phyloP scores from a whole-genome alignment of 768 basidiomycete genomes.

The Hortiboletus flavorubellus region DNA sequence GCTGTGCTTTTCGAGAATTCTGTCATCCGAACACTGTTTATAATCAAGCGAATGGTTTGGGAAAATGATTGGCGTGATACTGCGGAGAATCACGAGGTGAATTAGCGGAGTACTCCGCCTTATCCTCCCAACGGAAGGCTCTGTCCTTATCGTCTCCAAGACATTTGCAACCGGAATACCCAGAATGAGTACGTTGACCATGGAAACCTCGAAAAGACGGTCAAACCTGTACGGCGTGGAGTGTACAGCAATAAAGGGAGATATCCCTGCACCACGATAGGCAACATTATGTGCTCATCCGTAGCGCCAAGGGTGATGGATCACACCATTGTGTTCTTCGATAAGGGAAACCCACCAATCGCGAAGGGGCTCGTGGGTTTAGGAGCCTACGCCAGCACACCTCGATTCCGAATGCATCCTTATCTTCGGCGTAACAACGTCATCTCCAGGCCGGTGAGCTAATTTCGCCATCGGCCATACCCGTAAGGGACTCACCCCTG shows the following conservation, averaged over 20 bases:
- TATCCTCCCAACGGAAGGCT: slow-evolving; percentile 21
- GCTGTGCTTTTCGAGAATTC: slow-evolving; percentile 7
- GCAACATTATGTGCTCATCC: background rate
- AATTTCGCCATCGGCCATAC: slow-evolving; percentile 21
- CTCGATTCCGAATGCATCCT: slow-evolving; percentile 17
- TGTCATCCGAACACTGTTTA: slow-evolving; percentile 1
- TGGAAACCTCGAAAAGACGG: background rate
- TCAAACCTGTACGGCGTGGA: background rate
- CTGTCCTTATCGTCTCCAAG: slow-evolving; percentile 22
- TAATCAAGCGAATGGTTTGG: background rate
- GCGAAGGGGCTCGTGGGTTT: slow-evolving; percentile 18
- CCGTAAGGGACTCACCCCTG: background rate
- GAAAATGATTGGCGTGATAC: slow-evolving; percentile 12
- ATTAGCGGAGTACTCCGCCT: slow-evolving; percentile 2
- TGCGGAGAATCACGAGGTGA: slow-evolving; percentile 13
- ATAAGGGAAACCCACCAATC: slow-evolving; percentile 22
- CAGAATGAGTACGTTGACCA: background rate
- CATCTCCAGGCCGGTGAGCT: slow-evolving; percentile 6
- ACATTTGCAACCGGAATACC: slow-evolving; percentile 1
- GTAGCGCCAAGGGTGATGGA: background rate
- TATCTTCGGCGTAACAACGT: slow-evolving; percentile 5
- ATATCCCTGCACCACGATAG: slow-evolving; percentile 1
- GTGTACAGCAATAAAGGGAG: background rate
- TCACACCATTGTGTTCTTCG: slow-evolving; percentile 2
- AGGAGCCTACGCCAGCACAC: slow-evolving; percentile 4